These are phyloP conservation scores for Leccinum disarticulatum DNA, from an alignment of 768 basidiomycete species.

Conservation along the genomic window DNA sequence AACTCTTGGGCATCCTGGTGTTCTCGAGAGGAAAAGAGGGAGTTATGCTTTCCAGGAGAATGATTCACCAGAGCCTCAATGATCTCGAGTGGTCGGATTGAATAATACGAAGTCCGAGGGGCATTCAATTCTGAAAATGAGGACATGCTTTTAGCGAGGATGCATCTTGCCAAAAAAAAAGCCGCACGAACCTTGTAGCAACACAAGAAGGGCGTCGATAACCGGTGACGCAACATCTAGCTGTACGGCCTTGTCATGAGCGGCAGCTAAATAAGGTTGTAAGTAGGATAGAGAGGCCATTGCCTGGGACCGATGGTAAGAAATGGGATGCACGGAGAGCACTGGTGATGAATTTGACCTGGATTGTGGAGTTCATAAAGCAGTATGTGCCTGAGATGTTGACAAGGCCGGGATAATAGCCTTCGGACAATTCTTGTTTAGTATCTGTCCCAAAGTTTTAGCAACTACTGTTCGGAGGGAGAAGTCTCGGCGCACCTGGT, in stretches of 20 bases:
- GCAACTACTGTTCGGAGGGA: background rate
- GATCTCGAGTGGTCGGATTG: constrained; percentile 71
- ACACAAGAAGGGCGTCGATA: constrained; percentile 73
- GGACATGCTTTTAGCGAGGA: constrained; percentile 4
- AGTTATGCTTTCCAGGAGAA: constrained; percentile 51
- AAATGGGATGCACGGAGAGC: constrained; percentile 3
- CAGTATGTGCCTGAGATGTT: constrained; percentile 96
- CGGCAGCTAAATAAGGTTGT: constrained; percentile 72
- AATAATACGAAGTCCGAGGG: constrained; percentile 52
- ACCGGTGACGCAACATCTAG: constrained; percentile 85
- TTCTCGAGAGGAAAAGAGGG: constrained; percentile 83
- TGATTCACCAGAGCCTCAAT: constrained; percentile 65
- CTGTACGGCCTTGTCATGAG: constrained; percentile 74
- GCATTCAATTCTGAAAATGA: constrained; percentile 57
- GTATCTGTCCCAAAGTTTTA: constrained; percentile 17
- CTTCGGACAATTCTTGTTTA: constrained; percentile 31
- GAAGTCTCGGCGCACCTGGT: constrained; percentile 26
- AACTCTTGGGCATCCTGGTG: constrained; percentile 99
- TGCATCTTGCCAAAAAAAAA: background rate
- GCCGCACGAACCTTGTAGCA: constrained; percentile 58
- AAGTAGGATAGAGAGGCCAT: constrained; percentile 85
- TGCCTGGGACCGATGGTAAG: constrained; percentile 51
- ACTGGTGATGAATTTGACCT: constrained; percentile 46
- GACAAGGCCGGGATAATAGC: constrained; percentile 86
- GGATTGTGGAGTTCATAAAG: constrained; percentile 96